phyloP scores from a whole-genome alignment of 352 stramenopile genomes.

The Phytopythium litorale region DNA sequence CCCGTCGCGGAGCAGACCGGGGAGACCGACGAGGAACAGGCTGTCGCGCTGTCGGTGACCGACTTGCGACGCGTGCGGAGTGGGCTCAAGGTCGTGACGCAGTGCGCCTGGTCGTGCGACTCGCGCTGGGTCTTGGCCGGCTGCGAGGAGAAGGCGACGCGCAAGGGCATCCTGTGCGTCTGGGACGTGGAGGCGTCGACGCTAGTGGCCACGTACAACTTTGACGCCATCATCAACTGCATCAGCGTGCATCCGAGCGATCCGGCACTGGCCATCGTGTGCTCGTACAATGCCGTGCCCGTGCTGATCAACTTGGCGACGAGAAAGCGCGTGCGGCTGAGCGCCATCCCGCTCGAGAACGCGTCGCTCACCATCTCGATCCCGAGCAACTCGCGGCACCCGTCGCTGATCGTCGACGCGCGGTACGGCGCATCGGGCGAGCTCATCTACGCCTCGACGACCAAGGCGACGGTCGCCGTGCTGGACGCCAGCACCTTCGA shows the following conservation, averaged over 20 bases:
- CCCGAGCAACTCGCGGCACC: constrained; percentile 48
- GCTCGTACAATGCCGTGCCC: constrained; percentile 50
- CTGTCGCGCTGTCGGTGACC: constrained; percentile 26
- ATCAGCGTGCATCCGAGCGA: constrained; percentile 53
- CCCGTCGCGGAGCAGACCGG: neutral
- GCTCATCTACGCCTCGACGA: constrained; percentile 68
- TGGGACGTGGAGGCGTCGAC: constrained; percentile 62
- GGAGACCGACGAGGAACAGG: constrained; percentile 19
- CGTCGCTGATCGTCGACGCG: constrained; percentile 47
- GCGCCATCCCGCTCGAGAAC: constrained; percentile 44
- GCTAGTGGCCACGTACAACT: constrained; percentile 53
- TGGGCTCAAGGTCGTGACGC: constrained; percentile 57
- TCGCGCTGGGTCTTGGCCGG: constrained; percentile 52
- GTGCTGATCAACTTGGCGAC: constrained; percentile 49
- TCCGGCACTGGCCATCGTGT: constrained; percentile 52
- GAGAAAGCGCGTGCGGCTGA: constrained; percentile 22
- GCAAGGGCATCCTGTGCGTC: constrained; percentile 50
- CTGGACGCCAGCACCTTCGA: constrained; percentile 45
- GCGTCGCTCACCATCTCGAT: constrained; percentile 40
- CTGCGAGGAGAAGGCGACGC: constrained; percentile 65
- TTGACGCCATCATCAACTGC: constrained; percentile 50
- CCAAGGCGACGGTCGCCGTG: constrained; percentile 60
- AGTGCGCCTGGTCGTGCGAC: constrained; percentile 66
- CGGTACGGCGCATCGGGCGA: constrained; percentile 44
- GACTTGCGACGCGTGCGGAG: constrained; percentile 52